A percentile compares a stretch with the other conserved stretches of the same genome.
These are phyloP conservation scores for Hibiscus syriacus DNA, from an alignment of 345 rosid species.

Conservation along the genomic window DNA sequence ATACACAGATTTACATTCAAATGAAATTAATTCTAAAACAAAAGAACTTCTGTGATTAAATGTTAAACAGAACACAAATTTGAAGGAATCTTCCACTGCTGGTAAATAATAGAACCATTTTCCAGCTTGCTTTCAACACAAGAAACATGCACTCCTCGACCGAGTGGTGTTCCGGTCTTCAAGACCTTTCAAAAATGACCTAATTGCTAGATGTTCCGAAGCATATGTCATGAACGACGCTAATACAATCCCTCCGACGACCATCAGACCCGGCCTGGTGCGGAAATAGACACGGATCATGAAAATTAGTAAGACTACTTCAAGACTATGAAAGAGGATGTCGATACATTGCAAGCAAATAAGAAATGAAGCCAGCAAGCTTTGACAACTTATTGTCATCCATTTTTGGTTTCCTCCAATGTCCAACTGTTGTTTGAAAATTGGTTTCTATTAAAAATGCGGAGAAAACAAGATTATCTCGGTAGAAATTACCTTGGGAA, in stretches of 20 bases:
- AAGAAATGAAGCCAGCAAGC: background rate
- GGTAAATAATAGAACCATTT: background rate
- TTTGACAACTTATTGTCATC: background rate
- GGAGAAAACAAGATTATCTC: background rate
- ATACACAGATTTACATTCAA: too few relatives aligned
- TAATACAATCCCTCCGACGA: background rate
- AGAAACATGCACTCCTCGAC: background rate
- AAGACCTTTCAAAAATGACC: background rate
- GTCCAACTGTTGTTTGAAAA: too few relatives aligned
- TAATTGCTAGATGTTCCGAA: background rate
- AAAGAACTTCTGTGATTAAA: background rate
- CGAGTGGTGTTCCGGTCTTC: background rate
- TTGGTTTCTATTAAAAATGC: too few relatives aligned
- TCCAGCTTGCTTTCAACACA: background rate
- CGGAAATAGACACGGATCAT: background rate
- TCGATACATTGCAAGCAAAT: background rate
- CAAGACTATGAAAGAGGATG: too few relatives aligned
- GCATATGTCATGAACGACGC: background rate
- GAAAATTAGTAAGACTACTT: background rate
- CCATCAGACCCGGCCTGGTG: background rate
- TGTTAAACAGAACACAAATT: background rate
- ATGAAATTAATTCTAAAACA: background rate
- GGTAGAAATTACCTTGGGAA: slow-evolving; percentile 48
- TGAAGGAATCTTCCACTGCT: background rate
- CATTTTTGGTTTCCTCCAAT: too few relatives aligned